Evolutionary conservation across 495 filamentous ascomycete species (phyloP).

Genomic region (Penicillium malachiteum): DNA sequence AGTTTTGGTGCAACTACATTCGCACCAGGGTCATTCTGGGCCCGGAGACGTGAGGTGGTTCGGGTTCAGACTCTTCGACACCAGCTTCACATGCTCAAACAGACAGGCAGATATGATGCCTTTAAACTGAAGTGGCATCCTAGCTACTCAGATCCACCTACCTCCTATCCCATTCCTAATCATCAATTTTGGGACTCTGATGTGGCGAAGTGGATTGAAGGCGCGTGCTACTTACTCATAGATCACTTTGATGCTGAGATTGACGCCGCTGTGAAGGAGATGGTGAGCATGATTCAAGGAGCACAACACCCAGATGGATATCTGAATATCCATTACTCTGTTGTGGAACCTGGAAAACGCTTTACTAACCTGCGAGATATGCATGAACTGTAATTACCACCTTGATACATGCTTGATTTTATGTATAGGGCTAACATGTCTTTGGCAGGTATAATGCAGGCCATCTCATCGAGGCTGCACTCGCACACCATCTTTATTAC

Average conservation of each 20-base stretch:
- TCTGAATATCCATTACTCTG: slow-evolving; percentile 58
- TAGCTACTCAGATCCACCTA: slow-evolving; percentile 45
- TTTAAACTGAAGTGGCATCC: slow-evolving; percentile 54
- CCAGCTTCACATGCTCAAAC: slow-evolving; percentile 52
- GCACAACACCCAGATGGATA: slow-evolving; percentile 60
- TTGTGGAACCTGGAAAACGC: slow-evolving; percentile 49
- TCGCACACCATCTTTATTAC: slow-evolving; percentile 52
- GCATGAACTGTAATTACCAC: slow-evolving; percentile 54
- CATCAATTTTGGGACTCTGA: slow-evolving; percentile 62
- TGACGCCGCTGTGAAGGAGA: slow-evolving; percentile 51
- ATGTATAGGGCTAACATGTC: neutral
- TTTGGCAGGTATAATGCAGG: slow-evolving; percentile 53
- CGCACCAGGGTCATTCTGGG: slow-evolving; percentile 29
- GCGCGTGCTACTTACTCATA: slow-evolving; percentile 55
- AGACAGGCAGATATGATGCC: slow-evolving; percentile 55
- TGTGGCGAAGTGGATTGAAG: slow-evolving; percentile 61
- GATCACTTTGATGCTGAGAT: slow-evolving; percentile 45
- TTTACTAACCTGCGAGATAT: slow-evolving; percentile 60
- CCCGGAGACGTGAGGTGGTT: slow-evolving; percentile 39
- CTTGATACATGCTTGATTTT: neutral
- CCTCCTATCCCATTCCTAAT: slow-evolving; percentile 50
- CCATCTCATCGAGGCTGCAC: slow-evolving; percentile 59
- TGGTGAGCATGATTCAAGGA: slow-evolving; percentile 52
- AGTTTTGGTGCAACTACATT: slow-evolving; percentile 33
- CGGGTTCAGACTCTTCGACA: slow-evolving; percentile 38